Evolutionary conservation across 2,329 filamentous ascomycete genomes (phyloP).

Genomic region (Purpureocillium lavendulum): DNA sequence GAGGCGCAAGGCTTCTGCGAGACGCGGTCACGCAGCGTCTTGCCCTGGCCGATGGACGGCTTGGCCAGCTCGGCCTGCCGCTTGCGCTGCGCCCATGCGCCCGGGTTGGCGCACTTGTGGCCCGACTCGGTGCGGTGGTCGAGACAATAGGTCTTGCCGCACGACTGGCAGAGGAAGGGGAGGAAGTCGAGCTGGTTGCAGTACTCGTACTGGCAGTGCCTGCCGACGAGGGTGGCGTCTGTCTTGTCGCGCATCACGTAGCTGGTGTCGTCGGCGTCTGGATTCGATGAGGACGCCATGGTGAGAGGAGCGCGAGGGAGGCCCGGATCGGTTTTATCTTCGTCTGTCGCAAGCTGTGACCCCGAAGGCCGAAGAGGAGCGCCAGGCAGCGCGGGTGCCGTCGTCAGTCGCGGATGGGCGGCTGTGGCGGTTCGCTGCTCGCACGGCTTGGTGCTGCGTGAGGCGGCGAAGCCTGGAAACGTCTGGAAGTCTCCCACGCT

Average conservation of each 20-base stretch:
- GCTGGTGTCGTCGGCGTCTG: conserved; percentile 37
- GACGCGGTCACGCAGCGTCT: conserved; percentile 44
- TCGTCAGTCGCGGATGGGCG: conserved; percentile 17
- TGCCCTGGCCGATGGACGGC: conserved; percentile 45
- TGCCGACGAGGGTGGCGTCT: conserved; percentile 79
- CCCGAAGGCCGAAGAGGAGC: too few species aligned
- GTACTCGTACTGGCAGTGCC: conserved; percentile 83
- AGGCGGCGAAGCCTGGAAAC: conserved; percentile 14
- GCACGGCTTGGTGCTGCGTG: too few species aligned
- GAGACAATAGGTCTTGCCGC: conserved; percentile 76
- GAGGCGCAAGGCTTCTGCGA: conserved; percentile 61
- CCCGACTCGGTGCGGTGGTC: conserved; percentile 84
- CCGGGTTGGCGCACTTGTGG: conserved; percentile 58
- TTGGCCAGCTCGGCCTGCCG: conserved; percentile 45
- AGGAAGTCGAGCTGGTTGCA: conserved; percentile 96
- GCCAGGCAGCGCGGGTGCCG: conserved; percentile 18
- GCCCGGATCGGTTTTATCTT: conserved; percentile 7
- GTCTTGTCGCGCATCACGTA: conserved; percentile 64
- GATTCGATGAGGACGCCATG: conserved; percentile 46
- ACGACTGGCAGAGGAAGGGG: conserved; percentile 89
- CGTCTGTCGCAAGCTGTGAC: too few species aligned
- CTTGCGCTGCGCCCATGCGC: conserved; percentile 53
- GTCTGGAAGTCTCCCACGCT: conserved; percentile 21
- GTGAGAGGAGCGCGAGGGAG: conserved; percentile 13
- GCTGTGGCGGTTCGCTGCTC: conserved; percentile 1